These are phyloP conservation scores for Pyrus communis DNA, from an alignment of 306 rosid genomes.

Conservation along the genomic window DNA sequence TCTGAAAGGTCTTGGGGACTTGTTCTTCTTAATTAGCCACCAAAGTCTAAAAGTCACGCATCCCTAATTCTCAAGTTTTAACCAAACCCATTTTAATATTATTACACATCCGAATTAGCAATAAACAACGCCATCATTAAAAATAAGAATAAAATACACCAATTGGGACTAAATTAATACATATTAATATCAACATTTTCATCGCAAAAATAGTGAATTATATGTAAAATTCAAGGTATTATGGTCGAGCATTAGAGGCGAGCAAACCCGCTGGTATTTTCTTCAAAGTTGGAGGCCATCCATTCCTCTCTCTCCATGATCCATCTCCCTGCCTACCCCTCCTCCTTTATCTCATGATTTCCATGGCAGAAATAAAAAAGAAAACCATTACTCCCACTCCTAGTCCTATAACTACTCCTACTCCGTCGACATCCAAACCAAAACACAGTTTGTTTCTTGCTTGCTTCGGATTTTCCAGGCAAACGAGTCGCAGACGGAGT, in stretches of 20 bases:
- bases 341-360: constrained; percentile 1
- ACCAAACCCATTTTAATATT: constrained; percentile 4
- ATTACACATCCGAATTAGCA: neutral
- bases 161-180: neutral
- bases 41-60: constrained; percentile 15
- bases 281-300: neutral
- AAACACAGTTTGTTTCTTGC: constrained; percentile 27
- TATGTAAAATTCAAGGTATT: neutral
- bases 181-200: neutral
- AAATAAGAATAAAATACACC: neutral
- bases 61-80: neutral
- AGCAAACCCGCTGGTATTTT: neutral
- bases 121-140: no score
- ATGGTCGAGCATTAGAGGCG: neutral
- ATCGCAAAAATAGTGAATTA: neutral
- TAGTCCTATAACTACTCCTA: no score
- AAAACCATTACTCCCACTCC: neutral
- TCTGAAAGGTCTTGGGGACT: neutral
- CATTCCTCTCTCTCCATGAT: neutral
- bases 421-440: neutral
- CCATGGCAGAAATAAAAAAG: constrained; percentile 47
- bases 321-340: neutral
- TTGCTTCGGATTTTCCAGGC: constrained; percentile 35
- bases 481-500: neutral
- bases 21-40: neutral